Conservation (phyloP, 257 asterid species). For the Nicotiana otophora region DNA sequence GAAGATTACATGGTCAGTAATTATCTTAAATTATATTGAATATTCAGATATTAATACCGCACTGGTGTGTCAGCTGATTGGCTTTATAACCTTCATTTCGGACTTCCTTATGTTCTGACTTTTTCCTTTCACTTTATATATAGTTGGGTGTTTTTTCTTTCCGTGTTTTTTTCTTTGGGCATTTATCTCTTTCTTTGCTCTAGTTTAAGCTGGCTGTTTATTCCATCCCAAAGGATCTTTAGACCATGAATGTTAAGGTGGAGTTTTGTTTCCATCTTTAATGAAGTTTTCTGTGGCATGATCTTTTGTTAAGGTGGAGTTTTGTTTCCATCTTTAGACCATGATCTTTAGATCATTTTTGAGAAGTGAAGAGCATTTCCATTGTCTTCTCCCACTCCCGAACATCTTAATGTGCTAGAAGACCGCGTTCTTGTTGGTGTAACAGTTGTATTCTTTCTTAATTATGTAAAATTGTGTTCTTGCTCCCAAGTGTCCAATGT, state of each 20-base stretch:
- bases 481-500: background rate
- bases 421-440: constrained; percentile 5
- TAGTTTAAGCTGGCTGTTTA: background rate
- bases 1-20: constrained; percentile 55
- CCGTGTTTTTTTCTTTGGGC: background rate
- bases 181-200: background rate
- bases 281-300: background rate
- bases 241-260: background rate
- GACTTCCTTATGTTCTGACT: background rate
- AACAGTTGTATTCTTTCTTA: background rate
- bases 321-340: no score
- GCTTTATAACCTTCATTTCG: background rate
- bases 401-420: background rate
- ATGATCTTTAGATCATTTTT: background rate
- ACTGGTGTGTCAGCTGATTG: background rate
- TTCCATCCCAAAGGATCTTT: background rate
- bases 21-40: background rate
- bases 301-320: no score
- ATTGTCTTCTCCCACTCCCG: background rate
- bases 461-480: background rate
- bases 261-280: background rate
- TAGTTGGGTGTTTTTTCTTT: background rate
- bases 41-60: background rate
- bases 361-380: background rate
- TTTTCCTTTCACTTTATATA: background rate